These are phyloP conservation scores for Zygnema circumcarinatum DNA, from an alignment of 139 green algal species.

Conservation along the genomic window DNA sequence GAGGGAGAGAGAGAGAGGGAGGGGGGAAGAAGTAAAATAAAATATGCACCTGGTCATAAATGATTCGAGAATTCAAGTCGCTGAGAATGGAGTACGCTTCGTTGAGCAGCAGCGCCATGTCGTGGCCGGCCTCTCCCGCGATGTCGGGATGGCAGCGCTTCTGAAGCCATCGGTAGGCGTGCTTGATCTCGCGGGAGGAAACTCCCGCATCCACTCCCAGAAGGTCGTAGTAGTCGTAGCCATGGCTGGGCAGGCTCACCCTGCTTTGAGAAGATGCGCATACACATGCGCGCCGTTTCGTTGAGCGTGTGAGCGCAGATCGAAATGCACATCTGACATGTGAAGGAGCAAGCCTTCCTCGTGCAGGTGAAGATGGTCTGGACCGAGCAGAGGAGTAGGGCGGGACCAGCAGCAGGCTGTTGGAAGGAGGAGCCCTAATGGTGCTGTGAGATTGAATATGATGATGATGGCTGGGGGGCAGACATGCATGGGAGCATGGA, in stretches of 20 bases:
- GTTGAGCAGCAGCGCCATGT: conserved; percentile 58
- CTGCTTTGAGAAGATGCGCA: not conserved
- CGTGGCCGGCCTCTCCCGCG: conserved; percentile 21
- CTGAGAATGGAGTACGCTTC: conserved; percentile 53
- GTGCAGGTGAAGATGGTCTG: too few species aligned
- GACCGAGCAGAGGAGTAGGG: too few species aligned
- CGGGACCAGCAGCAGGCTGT: too few species aligned
- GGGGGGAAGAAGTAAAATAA: not conserved
- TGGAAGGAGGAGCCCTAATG: too few species aligned
- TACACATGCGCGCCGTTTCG: too few species aligned
- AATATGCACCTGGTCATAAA: conserved; percentile 38
- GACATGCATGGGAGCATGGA: too few species aligned
- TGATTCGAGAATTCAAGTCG: not conserved
- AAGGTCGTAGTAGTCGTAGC: conserved; percentile 38
- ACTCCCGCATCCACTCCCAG: conserved; percentile 22
- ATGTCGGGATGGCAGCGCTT: conserved; percentile 61
- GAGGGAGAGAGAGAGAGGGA: not conserved
- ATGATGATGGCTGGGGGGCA: too few species aligned
- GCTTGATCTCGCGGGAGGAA: conserved; percentile 25
- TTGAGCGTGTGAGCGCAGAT: too few species aligned
- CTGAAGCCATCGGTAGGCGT: conserved; percentile 51
- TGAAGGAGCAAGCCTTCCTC: too few species aligned
- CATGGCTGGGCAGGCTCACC: conserved; percentile 18
- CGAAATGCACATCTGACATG: too few species aligned
- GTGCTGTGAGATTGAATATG: too few species aligned